A percentile compares a stretch with the other conserved stretches of the same genome.
phyloP scores from a whole-genome alignment of 768 basidiomycete genomes.

The Phlebiopsis gigantea region DNA sequence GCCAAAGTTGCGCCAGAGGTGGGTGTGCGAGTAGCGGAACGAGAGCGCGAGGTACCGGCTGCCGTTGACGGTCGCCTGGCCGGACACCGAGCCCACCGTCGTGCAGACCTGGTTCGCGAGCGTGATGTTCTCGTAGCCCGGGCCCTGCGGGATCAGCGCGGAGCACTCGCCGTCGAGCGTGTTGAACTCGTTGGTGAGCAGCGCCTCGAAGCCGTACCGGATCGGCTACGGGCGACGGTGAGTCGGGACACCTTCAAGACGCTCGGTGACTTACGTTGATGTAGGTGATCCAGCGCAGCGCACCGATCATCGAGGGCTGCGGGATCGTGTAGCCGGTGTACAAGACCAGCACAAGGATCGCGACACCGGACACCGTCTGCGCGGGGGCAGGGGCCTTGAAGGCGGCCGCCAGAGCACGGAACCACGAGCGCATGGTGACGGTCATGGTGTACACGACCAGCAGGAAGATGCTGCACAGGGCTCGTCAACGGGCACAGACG shows the following conservation, averaged over 20 bases:
- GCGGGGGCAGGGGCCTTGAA: slow-evolving; percentile 58
- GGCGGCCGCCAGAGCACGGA: slow-evolving; percentile 59
- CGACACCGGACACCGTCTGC: slow-evolving; percentile 52
- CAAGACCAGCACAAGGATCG: slow-evolving; percentile 47
- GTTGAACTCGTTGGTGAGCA: slow-evolving; percentile 80
- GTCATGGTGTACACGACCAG: slow-evolving; percentile 52
- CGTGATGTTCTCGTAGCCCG: slow-evolving; percentile 52
- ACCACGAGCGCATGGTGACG: slow-evolving; percentile 69
- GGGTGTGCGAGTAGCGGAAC: slow-evolving; percentile 34
- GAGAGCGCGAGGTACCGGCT: slow-evolving; percentile 46
- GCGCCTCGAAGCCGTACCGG: slow-evolving; percentile 65
- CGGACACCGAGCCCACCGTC: slow-evolving; percentile 58
- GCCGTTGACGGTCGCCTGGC: slow-evolving; percentile 56
- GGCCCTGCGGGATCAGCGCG: slow-evolving; percentile 53
- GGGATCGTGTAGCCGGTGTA: slow-evolving; percentile 64
- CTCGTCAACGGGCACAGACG: neutral
- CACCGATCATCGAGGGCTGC: slow-evolving; percentile 58
- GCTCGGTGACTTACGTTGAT: slow-evolving; percentile 40
- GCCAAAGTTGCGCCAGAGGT: slow-evolving; percentile 64
- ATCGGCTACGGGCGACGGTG: slow-evolving; percentile 42
- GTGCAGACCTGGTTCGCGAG: slow-evolving; percentile 74
- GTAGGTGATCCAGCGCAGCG: slow-evolving; percentile 62
- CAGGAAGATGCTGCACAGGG: slow-evolving; percentile 43
- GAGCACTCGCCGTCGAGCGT: slow-evolving; percentile 59
- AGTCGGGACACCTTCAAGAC: neutral